Base-by-base conservation (phyloP, 2,329 filamentous ascomycete species). In the Aureobasidium leucospermi region DNA sequence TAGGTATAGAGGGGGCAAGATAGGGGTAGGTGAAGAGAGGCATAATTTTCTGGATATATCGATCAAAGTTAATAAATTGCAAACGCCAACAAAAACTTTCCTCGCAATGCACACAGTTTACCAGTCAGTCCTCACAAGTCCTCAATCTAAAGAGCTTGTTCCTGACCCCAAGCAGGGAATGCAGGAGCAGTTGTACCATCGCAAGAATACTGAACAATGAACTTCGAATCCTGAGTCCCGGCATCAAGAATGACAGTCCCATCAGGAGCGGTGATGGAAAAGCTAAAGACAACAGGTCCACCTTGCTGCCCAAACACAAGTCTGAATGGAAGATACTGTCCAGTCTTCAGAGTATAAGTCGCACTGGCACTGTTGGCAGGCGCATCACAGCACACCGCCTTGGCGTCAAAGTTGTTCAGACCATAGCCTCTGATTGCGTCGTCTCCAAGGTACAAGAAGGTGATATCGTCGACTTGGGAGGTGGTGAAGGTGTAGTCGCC, bases 401-500 rank as follows among this genome's bases (percentile, higher is more conserved):
- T 32, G 3, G 39, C 29, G 15, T 73, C 38, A 2, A 53, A 48
- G n/a, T 63, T 60, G 23, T 19, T 11, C n/a, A 48, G 28, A 7
- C 39, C 63, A 59, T 62, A 66, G 8, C 65, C 65, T 5, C 47
- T 59, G 60, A 63, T 65, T 6, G 65, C 65, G 13, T 51, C 60
- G 15, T 58, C 9, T 8, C 65, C 65, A 9, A 67, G 31, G 65
- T 65, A 68, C 10, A 68, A 41, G 8, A 67, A 46, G 7, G 62
- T 61, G 19, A 65, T 62, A 32, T 68, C 66, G 43, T 68, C 66
- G 29, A 56, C 49, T 2, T 56, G 43, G 2, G 56, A 57, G 11
- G 63, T 46, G 15, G 46, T 64, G 53, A 67, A 65, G 4, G 64
- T 68, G 46, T 68, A 68, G 23, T 53, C 59, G 42, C 67, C 65